phyloP scores from a whole-genome alignment of 805 yeast genomes.

The Ogataea allantospora region DNA sequence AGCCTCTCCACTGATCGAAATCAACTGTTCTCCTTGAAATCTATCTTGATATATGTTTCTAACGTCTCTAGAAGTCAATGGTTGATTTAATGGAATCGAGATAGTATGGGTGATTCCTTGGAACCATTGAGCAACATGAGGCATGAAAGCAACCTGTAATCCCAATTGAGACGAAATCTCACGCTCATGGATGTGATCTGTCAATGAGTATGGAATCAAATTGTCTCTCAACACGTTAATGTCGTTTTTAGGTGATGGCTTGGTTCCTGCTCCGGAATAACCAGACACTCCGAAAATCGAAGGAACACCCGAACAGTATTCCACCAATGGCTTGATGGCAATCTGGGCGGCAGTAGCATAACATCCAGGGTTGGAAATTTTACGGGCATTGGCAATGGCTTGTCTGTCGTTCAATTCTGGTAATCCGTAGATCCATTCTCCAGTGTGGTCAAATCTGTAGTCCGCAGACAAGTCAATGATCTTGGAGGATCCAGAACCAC shows the following conservation, averaged over 20 bases:
- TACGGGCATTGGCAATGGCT: slow-evolving; percentile 65
- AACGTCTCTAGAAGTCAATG: slow-evolving; percentile 75
- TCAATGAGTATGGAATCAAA: slow-evolving; percentile 90
- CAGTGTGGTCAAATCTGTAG: slow-evolving; percentile 85
- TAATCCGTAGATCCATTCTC: slow-evolving; percentile 90
- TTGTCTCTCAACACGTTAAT: slow-evolving; percentile 70
- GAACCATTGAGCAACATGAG: slow-evolving; percentile 99
- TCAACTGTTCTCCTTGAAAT: slow-evolving; percentile 81
- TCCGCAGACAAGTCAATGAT: slow-evolving; percentile 94
- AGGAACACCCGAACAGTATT: slow-evolving; percentile 69
- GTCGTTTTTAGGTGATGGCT: slow-evolving; percentile 96
- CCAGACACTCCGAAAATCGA: slow-evolving; percentile 95
- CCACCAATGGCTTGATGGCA: slow-evolving; percentile 83
- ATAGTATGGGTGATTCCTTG: slow-evolving; percentile 96
- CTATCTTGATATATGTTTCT: slow-evolving; percentile 84
- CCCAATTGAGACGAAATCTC: slow-evolving; percentile 86
- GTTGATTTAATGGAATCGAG: slow-evolving; percentile 76
- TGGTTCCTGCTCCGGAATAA: slow-evolving; percentile 98
- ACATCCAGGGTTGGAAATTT: slow-evolving; percentile 97
- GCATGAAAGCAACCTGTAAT: slow-evolving; percentile 78
- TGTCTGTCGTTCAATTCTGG: slow-evolving; percentile 84
- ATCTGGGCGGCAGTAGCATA: slow-evolving; percentile 98
- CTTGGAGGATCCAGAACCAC: slow-evolving; percentile 59
- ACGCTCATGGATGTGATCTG: slow-evolving; percentile 95
- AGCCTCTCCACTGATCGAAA: slow-evolving; percentile 85